These are phyloP conservation scores for Globisporangium iwayamae DNA, from an alignment of 352 stramenopile genomes.

Conservation along the genomic window DNA sequence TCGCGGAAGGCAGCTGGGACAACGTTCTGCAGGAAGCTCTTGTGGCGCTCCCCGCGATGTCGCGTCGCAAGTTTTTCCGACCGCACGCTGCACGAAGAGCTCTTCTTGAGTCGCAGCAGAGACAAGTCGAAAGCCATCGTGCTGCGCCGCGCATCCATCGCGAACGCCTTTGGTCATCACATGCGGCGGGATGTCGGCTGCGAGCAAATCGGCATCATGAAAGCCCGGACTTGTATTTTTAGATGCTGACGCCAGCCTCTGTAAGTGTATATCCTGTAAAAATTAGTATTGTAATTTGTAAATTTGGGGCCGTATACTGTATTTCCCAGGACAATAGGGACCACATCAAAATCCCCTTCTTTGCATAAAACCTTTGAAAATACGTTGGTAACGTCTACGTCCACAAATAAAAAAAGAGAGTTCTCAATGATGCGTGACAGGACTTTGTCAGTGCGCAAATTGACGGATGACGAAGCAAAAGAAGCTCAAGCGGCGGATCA, in stretches of 20 bases:
- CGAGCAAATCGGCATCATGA: background rate
- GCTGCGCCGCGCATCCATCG: background rate
- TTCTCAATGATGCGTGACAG: too few relatives aligned
- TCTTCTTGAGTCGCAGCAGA: background rate
- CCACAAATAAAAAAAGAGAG: too few relatives aligned
- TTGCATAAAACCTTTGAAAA: too few relatives aligned
- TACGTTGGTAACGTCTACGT: too few relatives aligned
- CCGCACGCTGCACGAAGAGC: background rate
- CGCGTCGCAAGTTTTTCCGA: background rate
- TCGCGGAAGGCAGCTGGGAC: background rate
- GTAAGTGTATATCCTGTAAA: background rate
- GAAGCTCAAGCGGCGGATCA: slow-evolving; percentile 2
- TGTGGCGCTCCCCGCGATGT: background rate
- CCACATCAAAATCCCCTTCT: too few relatives aligned
- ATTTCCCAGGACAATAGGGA: too few relatives aligned
- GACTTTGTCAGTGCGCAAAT: background rate
- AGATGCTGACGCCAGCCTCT: background rate
- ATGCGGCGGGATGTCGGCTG: background rate
- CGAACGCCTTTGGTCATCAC: background rate
- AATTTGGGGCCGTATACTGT: too few relatives aligned
- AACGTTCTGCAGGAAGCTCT: background rate
- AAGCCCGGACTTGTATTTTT: background rate
- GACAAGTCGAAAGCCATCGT: background rate
- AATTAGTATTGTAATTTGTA: too few relatives aligned
- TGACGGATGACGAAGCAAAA: background rate